Evolutionary conservation across 1,139 yeast species (phyloP).

Genomic region (Kazachstania sp.): DNA sequence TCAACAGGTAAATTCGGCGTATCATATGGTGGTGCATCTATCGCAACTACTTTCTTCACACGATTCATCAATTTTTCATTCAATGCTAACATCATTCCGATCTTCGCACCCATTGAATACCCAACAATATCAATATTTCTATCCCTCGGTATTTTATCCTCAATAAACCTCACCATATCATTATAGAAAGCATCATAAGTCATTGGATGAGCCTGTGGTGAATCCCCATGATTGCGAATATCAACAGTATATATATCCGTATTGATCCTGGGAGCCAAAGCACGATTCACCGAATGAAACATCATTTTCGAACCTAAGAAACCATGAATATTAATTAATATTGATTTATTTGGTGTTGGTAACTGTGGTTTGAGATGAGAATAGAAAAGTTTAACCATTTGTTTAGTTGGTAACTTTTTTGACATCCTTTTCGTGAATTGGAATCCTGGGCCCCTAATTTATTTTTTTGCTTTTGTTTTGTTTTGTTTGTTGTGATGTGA

Average conservation of each 20-base stretch:
- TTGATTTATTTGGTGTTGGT: slow-evolving; percentile 11
- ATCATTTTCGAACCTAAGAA: slow-evolving; percentile 22
- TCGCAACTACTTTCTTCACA: slow-evolving; percentile 21
- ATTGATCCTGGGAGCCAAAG: slow-evolving; percentile 31
- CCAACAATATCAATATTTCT: slow-evolving; percentile 26
- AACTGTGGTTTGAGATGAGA: slow-evolving; percentile 14
- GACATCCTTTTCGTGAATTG: too few species aligned
- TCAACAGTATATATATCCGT: slow-evolving; percentile 37
- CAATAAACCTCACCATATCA: slow-evolving; percentile 34
- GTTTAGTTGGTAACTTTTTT: slow-evolving; percentile 3
- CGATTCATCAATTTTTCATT: slow-evolving; percentile 8
- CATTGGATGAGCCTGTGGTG: slow-evolving; percentile 39
- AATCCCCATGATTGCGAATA: slow-evolving; percentile 46
- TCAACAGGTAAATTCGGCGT: slow-evolving; percentile 17
- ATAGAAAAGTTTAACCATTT: slow-evolving; percentile 18
- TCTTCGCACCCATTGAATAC: slow-evolving; percentile 29
- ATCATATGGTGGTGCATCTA: slow-evolving; percentile 29
- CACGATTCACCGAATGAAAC: slow-evolving; percentile 21
- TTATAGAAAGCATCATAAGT: slow-evolving; percentile 37
- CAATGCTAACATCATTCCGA: slow-evolving; percentile 23
- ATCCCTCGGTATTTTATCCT: slow-evolving; percentile 9
- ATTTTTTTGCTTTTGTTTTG: too few species aligned
- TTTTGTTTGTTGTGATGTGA: too few species aligned
- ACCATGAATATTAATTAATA: slow-evolving; percentile 27
- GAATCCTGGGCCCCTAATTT: too few species aligned